Evolutionary conservation across 176 grass and related monocot genomes (phyloP).

Genomic region (Cocos nucifera): DNA sequence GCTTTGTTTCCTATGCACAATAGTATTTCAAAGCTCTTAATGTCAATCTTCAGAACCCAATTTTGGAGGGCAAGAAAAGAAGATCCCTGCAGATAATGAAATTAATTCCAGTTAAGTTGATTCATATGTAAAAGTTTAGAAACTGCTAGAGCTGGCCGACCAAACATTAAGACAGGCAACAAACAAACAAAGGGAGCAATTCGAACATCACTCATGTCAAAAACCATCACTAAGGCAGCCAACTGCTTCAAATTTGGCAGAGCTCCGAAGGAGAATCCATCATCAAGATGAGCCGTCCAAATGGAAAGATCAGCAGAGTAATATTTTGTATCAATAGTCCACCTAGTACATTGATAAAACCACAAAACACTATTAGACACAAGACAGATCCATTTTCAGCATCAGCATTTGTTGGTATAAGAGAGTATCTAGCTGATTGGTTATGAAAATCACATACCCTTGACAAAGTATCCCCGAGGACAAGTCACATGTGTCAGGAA

Average conservation of each 20-base stretch:
- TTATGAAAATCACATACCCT: constrained; percentile 42
- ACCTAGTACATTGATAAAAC: constrained; percentile 38
- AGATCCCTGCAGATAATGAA: constrained; percentile 52
- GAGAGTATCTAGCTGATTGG: background rate
- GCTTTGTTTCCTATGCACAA: constrained; percentile 95
- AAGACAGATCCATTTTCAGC: background rate
- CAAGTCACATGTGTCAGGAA: constrained; percentile 64
- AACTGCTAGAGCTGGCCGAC: no score
- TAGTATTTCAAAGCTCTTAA: constrained; percentile 77
- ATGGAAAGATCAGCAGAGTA: constrained; percentile 80
- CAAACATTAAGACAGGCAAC: no score
- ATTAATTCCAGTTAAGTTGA: background rate
- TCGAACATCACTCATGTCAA: constrained; percentile 72
- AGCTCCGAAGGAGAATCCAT: constrained; percentile 59
- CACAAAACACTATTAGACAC: constrained; percentile 5
- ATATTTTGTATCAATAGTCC: constrained; percentile 92
- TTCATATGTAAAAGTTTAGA: no score
- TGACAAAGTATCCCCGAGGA: constrained; percentile 69
- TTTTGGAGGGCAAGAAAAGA: constrained; percentile 54
- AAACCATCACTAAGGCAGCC: constrained; percentile 82
- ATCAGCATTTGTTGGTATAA: background rate
- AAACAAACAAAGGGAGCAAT: background rate
- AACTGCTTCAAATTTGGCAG: constrained; percentile 45
- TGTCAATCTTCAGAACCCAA: constrained; percentile 66
- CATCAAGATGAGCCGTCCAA: constrained; percentile 58